phyloP scores from a whole-genome alignment of 306 rosid genomes.

The Clitoria ternatea region DNA sequence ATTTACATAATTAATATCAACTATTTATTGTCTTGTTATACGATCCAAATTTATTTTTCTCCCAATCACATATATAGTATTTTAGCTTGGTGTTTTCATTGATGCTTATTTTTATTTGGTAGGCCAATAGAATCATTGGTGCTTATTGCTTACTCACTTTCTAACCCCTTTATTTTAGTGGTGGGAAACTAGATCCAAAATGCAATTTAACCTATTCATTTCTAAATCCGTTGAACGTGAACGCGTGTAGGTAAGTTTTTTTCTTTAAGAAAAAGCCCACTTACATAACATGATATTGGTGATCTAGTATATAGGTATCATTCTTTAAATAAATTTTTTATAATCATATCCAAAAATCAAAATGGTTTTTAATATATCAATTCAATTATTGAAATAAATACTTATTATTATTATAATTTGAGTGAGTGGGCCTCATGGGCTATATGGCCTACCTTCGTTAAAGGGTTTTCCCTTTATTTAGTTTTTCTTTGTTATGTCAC shows the following conservation, averaged over 20 bases:
- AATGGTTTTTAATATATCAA: too few relatives aligned
- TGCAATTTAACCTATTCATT: background rate
- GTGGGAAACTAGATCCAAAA: background rate
- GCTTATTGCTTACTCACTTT: background rate
- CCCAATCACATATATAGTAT: background rate
- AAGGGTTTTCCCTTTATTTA: background rate
- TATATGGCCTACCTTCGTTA: background rate
- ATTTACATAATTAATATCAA: too few relatives aligned
- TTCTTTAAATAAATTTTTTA: too few relatives aligned
- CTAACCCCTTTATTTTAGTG: background rate
- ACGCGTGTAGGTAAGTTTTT: background rate
- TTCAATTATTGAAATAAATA: too few relatives aligned
- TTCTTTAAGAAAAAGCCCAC: background rate
- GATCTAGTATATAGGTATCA: background rate
- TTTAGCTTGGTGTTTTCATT: background rate
- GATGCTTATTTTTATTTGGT: background rate
- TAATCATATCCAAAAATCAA: too few relatives aligned
- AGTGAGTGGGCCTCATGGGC: too few relatives aligned
- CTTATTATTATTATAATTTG: too few relatives aligned
- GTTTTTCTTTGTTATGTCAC: background rate
- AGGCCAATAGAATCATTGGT: background rate
- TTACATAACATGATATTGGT: background rate
- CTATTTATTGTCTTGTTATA: too few relatives aligned
- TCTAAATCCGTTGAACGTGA: background rate
- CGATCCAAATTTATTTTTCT: too few relatives aligned